Percentiles rank a stretch among this genome's conserved stretches.
Evolutionary conservation across 1,139 yeast species (phyloP).

Genomic region (Saccharomyces hybrid): DNA sequence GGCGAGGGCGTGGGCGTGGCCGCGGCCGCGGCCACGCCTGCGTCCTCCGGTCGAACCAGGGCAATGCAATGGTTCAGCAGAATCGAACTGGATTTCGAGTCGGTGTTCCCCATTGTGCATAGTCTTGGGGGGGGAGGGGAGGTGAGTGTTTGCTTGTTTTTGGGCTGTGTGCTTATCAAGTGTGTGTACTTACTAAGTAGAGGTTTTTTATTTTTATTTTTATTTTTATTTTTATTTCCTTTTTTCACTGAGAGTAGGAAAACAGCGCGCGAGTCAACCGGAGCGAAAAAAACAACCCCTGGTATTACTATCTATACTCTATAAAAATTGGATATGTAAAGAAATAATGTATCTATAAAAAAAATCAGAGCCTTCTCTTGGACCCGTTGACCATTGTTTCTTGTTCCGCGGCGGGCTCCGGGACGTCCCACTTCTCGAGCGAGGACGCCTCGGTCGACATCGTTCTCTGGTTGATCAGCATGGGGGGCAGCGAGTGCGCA

Average conservation of each 20-base stretch:
- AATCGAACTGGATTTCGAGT: slow-evolving; percentile 48
- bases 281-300: no score
- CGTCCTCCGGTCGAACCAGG: slow-evolving; percentile 45
- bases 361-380: slow-evolving; percentile 13
- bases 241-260: no score
- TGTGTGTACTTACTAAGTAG: neutral
- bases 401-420: slow-evolving; percentile 12
- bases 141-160: neutral
- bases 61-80: slow-evolving; percentile 52
- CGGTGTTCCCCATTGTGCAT: slow-evolving; percentile 56
- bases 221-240: no score
- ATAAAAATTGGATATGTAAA: no score
- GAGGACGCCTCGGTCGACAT: slow-evolving; percentile 18
- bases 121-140: neutral
- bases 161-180: no score
- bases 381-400: slow-evolving; percentile 13
- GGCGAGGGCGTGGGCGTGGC: neutral
- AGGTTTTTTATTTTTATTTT: neutral
- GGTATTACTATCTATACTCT: no score
- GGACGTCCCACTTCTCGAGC: slow-evolving; percentile 11
- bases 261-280: no score
- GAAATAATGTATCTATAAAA: no score
- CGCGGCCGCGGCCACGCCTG: no score
- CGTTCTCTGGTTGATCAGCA: slow-evolving; percentile 26
- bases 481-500: slow-evolving; percentile 19